A percentile compares a stretch with the other conserved stretches of the same genome.
Evolutionary conservation across 768 basidiomycete species (phyloP).

Genomic region (Glaciozyma antarctica): DNA sequence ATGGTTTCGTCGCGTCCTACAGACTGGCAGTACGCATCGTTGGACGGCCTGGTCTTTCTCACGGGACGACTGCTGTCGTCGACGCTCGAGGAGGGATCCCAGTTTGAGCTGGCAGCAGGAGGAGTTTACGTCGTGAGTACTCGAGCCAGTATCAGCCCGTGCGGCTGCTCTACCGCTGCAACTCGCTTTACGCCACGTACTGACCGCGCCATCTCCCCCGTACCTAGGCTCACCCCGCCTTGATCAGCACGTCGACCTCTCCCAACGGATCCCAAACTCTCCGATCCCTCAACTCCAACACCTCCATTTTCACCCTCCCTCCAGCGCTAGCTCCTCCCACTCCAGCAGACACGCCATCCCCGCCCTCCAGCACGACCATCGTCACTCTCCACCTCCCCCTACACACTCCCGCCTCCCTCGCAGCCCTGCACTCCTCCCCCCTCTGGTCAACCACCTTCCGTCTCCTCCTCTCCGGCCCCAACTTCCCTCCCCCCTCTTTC

Average conservation of each 20-base stretch:
- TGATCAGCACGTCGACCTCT: constrained; percentile 6
- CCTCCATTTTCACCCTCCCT: constrained; percentile 18
- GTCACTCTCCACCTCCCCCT: constrained; percentile 16
- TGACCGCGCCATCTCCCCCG: not conserved
- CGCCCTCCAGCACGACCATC: not conserved
- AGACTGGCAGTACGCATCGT: constrained; percentile 4
- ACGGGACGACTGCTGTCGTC: constrained; percentile 2
- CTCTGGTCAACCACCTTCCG: constrained; percentile 20
- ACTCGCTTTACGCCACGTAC: not conserved
- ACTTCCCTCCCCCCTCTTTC: constrained; percentile 15
- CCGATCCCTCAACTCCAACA: constrained; percentile 19
- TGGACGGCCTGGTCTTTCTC: constrained; percentile 11
- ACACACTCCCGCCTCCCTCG: not conserved
- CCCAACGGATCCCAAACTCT: constrained; percentile 22
- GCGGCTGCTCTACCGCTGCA: not conserved
- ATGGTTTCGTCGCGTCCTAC: not conserved
- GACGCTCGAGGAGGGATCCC: constrained; percentile 9
- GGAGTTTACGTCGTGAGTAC: constrained; percentile 18
- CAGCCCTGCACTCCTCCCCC: not conserved
- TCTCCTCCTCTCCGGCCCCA: constrained; percentile 20
- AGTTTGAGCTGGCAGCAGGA: constrained; percentile 8
- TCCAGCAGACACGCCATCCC: not conserved
- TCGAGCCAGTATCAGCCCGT: not conserved
- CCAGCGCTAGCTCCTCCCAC: not conserved
- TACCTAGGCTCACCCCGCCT: constrained; percentile 17